Base-by-base conservation (phyloP, 371 early-diverging fungal genomes). In the Mortierella sp. region DNA sequence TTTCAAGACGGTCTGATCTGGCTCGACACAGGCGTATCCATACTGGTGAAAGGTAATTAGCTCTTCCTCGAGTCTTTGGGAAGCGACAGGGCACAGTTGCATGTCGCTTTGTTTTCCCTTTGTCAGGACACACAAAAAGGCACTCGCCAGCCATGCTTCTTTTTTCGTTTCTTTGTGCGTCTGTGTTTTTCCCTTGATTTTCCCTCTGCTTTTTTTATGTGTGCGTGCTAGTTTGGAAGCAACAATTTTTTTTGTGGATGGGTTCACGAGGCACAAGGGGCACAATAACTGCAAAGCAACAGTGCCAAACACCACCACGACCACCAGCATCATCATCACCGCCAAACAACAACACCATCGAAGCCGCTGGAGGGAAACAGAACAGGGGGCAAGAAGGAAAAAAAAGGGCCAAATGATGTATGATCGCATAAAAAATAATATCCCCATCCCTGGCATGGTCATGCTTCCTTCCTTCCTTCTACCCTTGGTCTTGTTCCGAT, bases 21-120 rank as follows among this genome's bases (percentile, higher is more conserved):
- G 90, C 91, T 46, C 88, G 94, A 48, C 95, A 95, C 82, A 88
- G 88, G 59, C 90, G 94, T 64, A 95, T 93, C 85, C 95, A 95
- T 80, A 94, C 94, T 6, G 94, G 94, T 43, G 94, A 94, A 82
- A 82, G 82, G 82, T 82, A 82, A 76, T 24, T 24, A 0, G 34
- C 69, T 31, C 5, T 54, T 48, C 13, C 46, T 64, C 19, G 19
- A 14, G 13, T 53, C 4, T 9, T 6, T 10, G n/a, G 0, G n/a
- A 9, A 37, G 14, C 31, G 37, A 21, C 4, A 37, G 34, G 26
- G 28, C 59, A 28, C 19, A 37, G 13, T 19, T 21, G 21, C 64
- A 61, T 34, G 31, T 14, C 37, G 3, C 37, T 61, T 5, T 19
- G 6, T 53, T 13, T 21, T 53, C 48, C 48, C 48, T 46, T 46